Evolutionary conservation across 2,329 filamentous ascomycete species (phyloP), one percentile per base, ranked within the genome.

Genomic region (Aspergillus arachidicola): DNA sequence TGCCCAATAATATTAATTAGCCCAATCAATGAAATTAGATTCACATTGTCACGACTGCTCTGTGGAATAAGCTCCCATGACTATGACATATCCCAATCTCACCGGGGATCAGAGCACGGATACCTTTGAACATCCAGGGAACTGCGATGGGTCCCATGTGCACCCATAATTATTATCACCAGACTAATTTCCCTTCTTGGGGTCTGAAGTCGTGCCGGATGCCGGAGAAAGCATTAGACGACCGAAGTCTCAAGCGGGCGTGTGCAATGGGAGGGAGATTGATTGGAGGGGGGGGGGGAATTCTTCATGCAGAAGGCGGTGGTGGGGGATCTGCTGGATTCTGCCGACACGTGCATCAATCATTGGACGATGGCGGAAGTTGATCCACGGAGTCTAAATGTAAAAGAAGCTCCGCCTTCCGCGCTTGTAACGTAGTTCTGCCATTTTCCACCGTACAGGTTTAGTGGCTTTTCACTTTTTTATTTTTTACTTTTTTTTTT

Each of bases 321-420:
- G 43, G 9, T n/a, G 51, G 57, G 28, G 58, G 58, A 68, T 67
- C 66, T 36, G 32, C 36, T 34, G 2, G 26, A 71, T 74, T 73
- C 70, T 75, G 73, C 73, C 70, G 28, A 64, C 73, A 75, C 73
- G 73, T 76, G 73, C 66, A n/a, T 4, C 4, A 19, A 57, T 73
- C 30, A 75, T 76, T 76, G 73, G 73, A n/a, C 66, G 34, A 30
- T 59, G 65, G 65, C 23, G 45, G 57, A 58, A 63, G 65, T 45
- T 34, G 6, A 45, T 45, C 48, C 26, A 30, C 30, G 34, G 34
- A 36, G 34, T 36, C 34, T 36, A 36, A 36, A 36, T 36, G 12
- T 16, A 6, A 16, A 19, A 57, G 30, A 12, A 4, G 58, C 43
- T 46, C 58, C 68, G 64, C 65, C 65, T 55, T 55, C 28, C 57